These are phyloP conservation scores for Fonsecaea multimorphosa DNA, from an alignment of 2,329 filamentous ascomycete genomes.

Conservation along the genomic window DNA sequence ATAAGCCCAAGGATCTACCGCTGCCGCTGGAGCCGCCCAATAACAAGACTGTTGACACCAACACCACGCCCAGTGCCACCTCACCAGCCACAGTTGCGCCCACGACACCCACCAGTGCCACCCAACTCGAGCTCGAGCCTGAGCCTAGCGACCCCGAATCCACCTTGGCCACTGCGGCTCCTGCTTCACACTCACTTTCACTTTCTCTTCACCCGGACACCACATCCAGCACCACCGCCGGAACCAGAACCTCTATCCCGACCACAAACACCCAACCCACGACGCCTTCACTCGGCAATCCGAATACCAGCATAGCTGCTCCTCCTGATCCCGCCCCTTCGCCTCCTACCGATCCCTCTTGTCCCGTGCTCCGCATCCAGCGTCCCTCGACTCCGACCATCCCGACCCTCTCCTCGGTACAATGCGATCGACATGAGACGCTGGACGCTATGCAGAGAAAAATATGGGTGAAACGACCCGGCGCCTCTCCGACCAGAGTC, in stretches of 20 bases:
- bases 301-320: neutral
- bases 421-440: slow-evolving; percentile 32
- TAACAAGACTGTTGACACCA: slow-evolving; percentile 8
- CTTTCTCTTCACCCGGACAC: slow-evolving; percentile 37
- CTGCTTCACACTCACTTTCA: slow-evolving; percentile 22
- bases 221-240: slow-evolving; percentile 9
- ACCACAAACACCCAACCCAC: slow-evolving; percentile 5
- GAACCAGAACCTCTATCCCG: slow-evolving; percentile 4
- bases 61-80: slow-evolving; percentile 1
- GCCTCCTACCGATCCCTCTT: neutral
- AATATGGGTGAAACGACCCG: slow-evolving; percentile 91
- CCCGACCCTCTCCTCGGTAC: slow-evolving; percentile 22
- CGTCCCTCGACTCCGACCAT: slow-evolving; percentile 32
- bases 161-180: slow-evolving; percentile 1
- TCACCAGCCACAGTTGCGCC: slow-evolving; percentile 13
- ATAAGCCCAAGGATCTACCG: slow-evolving; percentile 1
- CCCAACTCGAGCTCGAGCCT: neutral
- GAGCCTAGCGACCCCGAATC: slow-evolving; percentile 6
- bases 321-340: neutral
- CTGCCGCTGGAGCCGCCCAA: slow-evolving; percentile 11
- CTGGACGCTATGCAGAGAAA: slow-evolving; percentile 63
- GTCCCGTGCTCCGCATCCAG: slow-evolving; percentile 29
- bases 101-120: slow-evolving; percentile 5
- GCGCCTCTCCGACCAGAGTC: slow-evolving; percentile 84
- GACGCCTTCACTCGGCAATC: neutral